These are phyloP conservation scores for Candida orba DNA, from an alignment of 805 yeast species.

Conservation along the genomic window DNA sequence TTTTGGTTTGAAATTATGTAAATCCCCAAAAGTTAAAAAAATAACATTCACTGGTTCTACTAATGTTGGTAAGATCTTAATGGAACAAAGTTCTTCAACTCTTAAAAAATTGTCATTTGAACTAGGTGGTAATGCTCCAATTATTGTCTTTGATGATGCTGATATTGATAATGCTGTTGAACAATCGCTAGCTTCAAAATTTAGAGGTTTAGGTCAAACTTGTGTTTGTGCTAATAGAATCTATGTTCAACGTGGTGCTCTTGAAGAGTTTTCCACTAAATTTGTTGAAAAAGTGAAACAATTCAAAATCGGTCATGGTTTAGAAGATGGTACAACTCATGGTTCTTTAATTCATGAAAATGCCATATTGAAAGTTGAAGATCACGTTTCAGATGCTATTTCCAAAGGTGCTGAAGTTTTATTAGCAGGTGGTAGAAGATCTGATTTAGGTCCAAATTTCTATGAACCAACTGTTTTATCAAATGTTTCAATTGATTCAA, in stretches of 20 bases:
- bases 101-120: constrained; percentile 57
- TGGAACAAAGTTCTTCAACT: constrained; percentile 50
- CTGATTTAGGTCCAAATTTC: constrained; percentile 43
- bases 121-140: constrained; percentile 64
- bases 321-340: constrained; percentile 43
- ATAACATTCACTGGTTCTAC: constrained; percentile 63
- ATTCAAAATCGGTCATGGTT: constrained; percentile 52
- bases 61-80: constrained; percentile 50
- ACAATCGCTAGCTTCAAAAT: constrained; percentile 46
- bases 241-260: constrained; percentile 44
- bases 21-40: constrained; percentile 43
- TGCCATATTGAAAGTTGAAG: constrained; percentile 46
- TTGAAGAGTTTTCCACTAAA: constrained; percentile 39
- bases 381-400: constrained; percentile 47
- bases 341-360: constrained; percentile 48
- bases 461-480: constrained; percentile 49
- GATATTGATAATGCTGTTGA: constrained; percentile 49
- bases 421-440: constrained; percentile 44
- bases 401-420: constrained; percentile 46
- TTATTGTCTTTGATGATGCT: constrained; percentile 54
- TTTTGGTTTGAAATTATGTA: constrained; percentile 44
- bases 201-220: constrained; percentile 58
- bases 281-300: constrained; percentile 38
- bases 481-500: constrained; percentile 43
- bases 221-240: constrained; percentile 59